Base-by-base conservation (phyloP, 352 stramenopile genomes). In the Pythium graminicola region DNA sequence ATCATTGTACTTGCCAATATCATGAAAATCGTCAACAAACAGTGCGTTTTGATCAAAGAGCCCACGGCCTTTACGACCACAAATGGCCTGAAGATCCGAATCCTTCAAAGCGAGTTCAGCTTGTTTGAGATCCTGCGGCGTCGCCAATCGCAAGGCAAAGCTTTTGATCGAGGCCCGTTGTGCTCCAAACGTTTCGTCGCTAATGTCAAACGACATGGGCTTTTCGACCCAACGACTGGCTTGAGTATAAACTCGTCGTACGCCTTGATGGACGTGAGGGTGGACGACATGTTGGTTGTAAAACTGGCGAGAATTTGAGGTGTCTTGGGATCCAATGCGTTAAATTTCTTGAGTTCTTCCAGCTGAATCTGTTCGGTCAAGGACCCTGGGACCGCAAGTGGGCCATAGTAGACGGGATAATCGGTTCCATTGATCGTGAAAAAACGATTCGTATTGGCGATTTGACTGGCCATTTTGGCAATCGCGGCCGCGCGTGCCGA, bases 181-280 rank as follows among this genome's bases (percentile, higher is more conserved):
- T 5, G 40, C 36, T 3, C 64, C 67, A 28, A 80, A 80, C 24
- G 49, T 63, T 45, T 61, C 65, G 49, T 80, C 70, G 29, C 60
- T 76, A 17, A 55, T 68, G 51, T 71, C 52, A 2, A 58, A 41
- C 3, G 64, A 51, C 26, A 69, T 57, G 4, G 69, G 64, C 17
- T 26, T 31, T 6, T 43, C 50, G 13, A 56, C n/a, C 22, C 60
- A 60, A 44, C 54, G 50, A 3, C 44, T 50, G 6, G 54, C 46
- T 23, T 14, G 49, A 53, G 29, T 57, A 53, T 53, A 56, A n/a
- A 61, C 7, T n/a, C n/a, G n/a, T n/a, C n/a, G n/a, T n/a, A n/a
- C 3, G 22, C 33, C 2, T 43, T 29, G 26, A 54, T 42, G n/a
- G 17, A 29, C 1, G 31, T 28, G 19, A 61, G 28, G n/a, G n/a